Conservation (phyloP, 1,284 basidiomycete species). For the Heliocybe sulcata region DNA sequence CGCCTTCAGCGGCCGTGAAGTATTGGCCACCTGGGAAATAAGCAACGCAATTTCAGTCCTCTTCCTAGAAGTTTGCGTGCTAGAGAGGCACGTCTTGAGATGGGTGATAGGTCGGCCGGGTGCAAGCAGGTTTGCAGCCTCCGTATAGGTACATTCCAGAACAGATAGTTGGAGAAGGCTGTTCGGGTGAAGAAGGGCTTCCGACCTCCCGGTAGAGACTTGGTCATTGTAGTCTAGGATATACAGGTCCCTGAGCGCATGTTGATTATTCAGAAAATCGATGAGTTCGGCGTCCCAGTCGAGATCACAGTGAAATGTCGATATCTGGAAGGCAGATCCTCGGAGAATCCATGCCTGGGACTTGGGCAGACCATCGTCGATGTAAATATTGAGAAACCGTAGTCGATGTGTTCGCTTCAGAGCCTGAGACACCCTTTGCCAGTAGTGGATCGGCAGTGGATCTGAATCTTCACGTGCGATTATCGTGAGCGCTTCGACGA, state of each 20-base stretch:
- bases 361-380: conserved; percentile 32
- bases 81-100: conserved; percentile 64
- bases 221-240: conserved; percentile 46
- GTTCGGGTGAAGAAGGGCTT: conserved; percentile 1
- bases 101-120: conserved; percentile 48
- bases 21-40: conserved; percentile 34
- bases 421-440: conserved; percentile 40
- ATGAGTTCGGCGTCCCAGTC: conserved; percentile 51
- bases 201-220: conserved; percentile 12
- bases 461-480: conserved; percentile 17
- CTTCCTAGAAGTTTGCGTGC: conserved; percentile 37
- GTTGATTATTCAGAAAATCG: conserved; percentile 45
- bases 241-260: conserved; percentile 44
- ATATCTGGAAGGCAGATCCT: conserved; percentile 41
- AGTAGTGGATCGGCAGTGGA: conserved; percentile 33
- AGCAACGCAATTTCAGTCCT: conserved; percentile 40
- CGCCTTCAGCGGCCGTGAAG: conserved; percentile 34
- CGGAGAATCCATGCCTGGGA: conserved; percentile 45
- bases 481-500: conserved; percentile 49
- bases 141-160: conserved; percentile 59
- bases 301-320: conserved; percentile 55
- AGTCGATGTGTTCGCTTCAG: conserved; percentile 36
- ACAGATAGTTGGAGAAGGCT: conserved; percentile 37
- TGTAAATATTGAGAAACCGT: conserved; percentile 43
- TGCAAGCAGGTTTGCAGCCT: conserved; percentile 48